Conservation (phyloP, 1,139 yeast genomes). For the Casaregolazyma lundiana region DNA sequence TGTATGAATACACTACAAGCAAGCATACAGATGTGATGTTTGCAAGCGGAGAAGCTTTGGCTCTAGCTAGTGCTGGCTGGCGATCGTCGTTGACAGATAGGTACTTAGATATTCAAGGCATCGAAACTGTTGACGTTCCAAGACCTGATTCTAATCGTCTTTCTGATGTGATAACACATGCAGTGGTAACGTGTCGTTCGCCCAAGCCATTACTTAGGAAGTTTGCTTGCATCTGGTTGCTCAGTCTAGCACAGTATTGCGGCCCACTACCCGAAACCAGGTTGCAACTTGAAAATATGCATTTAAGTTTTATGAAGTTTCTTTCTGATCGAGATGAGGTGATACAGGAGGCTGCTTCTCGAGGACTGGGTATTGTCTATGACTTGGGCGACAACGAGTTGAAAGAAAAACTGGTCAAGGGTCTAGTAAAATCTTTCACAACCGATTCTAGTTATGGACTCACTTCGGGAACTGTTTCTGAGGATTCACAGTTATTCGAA, state of each 20-base stretch:
- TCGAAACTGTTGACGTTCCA: slow-evolving; percentile 11
- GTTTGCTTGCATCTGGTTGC: slow-evolving; percentile 81
- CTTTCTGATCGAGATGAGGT: slow-evolving; percentile 77
- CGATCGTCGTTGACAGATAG: slow-evolving; percentile 51
- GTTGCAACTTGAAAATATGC: slow-evolving; percentile 52
- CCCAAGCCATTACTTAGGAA: slow-evolving; percentile 72
- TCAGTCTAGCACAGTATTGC: slow-evolving; percentile 74
- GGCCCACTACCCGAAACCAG: slow-evolving; percentile 45
- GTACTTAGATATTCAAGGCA: slow-evolving; percentile 44
- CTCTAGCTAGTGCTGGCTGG: slow-evolving; percentile 76
- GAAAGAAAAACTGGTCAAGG: slow-evolving; percentile 68
- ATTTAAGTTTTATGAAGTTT: slow-evolving; percentile 65
- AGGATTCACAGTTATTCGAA: slow-evolving; percentile 81
- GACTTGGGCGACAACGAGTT: slow-evolving; percentile 68
- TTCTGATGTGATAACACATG: slow-evolving; percentile 40
- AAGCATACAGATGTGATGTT: slow-evolving; percentile 73
- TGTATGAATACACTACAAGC: slow-evolving; percentile 59
- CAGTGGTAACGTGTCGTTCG: slow-evolving; percentile 51
- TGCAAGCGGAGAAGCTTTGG: slow-evolving; percentile 79
- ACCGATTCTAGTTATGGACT: slow-evolving; percentile 52
- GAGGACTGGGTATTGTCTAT: slow-evolving; percentile 79
- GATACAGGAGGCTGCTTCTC: slow-evolving; percentile 84
- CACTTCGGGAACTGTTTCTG: slow-evolving; percentile 65
- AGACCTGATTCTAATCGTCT: slow-evolving; percentile 1
- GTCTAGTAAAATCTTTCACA: slow-evolving; percentile 75